phyloP scores from a whole-genome alignment of 2,329 filamentous ascomycete species.

The Hyphodiscus sp. region DNA sequence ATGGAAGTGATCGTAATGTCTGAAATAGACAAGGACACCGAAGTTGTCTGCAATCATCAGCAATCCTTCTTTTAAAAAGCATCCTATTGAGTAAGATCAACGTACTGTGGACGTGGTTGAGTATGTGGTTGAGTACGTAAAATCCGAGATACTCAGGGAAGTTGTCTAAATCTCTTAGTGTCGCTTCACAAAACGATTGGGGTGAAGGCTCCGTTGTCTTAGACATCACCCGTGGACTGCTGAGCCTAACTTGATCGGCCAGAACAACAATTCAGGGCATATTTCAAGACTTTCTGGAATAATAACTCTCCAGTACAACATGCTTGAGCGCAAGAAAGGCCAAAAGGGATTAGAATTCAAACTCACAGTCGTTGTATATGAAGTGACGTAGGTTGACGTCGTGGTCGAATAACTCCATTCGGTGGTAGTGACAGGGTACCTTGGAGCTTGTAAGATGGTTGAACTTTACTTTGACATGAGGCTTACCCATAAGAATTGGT shows the following conservation, averaged over 20 bases:
- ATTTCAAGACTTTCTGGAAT: not conserved
- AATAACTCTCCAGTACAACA: not conserved
- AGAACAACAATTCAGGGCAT: not conserved
- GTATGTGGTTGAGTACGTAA: no score
- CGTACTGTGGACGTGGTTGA: no score
- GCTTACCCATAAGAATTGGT: constrained; percentile 9
- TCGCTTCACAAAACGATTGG: no score
- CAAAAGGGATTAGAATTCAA: not conserved
- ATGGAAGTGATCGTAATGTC: not conserved
- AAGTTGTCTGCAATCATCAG: not conserved
- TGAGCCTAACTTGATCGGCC: not conserved
- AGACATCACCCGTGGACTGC: not conserved
- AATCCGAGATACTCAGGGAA: no score
- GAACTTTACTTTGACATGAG: not conserved
- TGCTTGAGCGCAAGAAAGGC: not conserved
- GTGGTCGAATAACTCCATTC: constrained; percentile 11
- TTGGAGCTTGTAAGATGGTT: not conserved
- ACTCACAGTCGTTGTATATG: not conserved
- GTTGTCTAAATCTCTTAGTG: no score
- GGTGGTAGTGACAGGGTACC: constrained; percentile 15
- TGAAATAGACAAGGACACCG: not conserved
- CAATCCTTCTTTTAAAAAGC: no score
- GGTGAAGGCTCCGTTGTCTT: not conserved
- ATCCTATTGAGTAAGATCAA: no score
- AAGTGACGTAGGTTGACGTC: not conserved